Percentiles rank a stretch among this genome's conserved stretches.
These are phyloP conservation scores for Sclerospora graminicola DNA, from an alignment of 352 stramenopile species.

Conservation along the genomic window DNA sequence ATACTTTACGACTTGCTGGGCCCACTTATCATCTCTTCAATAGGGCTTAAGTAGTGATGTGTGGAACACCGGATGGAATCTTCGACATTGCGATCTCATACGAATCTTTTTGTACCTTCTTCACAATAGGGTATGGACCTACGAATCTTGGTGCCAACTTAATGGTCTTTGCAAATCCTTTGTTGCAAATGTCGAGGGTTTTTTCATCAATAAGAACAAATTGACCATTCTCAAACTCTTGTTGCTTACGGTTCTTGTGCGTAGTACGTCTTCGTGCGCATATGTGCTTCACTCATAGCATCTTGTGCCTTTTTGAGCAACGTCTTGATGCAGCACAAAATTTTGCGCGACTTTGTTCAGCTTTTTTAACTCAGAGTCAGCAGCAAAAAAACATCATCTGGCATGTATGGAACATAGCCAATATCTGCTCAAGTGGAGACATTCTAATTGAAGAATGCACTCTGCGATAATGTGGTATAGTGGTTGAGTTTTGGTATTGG, in stretches of 20 bases:
- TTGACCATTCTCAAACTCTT: neutral
- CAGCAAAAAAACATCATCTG: conserved; percentile 2
- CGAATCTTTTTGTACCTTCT: conserved; percentile 2
- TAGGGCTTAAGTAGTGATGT: conserved; percentile 6
- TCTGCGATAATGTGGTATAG: too few species aligned
- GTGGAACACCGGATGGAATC: conserved; percentile 3
- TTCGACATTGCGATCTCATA: conserved; percentile 6
- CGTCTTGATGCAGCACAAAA: neutral
- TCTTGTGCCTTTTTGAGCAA: conserved; percentile 3
- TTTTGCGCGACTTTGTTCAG: neutral
- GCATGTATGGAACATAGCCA: conserved; percentile 9
- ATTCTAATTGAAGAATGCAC: conserved; percentile 5
- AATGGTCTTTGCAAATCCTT: conserved; percentile 1
- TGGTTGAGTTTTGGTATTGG: too few species aligned
- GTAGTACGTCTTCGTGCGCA: neutral
- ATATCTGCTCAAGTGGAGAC: conserved; percentile 8
- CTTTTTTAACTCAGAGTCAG: too few species aligned
- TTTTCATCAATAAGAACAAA: neutral
- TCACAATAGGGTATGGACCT: conserved; percentile 1
- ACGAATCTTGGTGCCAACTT: conserved; percentile 6
- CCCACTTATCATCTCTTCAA: neutral
- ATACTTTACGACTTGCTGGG: neutral
- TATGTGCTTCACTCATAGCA: neutral
- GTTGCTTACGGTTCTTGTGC: neutral
- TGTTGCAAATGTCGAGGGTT: conserved; percentile 1